Evolutionary conservation across 192 early-diverging fungal species (phyloP).

Genomic region (Coemansia sp.): DNA sequence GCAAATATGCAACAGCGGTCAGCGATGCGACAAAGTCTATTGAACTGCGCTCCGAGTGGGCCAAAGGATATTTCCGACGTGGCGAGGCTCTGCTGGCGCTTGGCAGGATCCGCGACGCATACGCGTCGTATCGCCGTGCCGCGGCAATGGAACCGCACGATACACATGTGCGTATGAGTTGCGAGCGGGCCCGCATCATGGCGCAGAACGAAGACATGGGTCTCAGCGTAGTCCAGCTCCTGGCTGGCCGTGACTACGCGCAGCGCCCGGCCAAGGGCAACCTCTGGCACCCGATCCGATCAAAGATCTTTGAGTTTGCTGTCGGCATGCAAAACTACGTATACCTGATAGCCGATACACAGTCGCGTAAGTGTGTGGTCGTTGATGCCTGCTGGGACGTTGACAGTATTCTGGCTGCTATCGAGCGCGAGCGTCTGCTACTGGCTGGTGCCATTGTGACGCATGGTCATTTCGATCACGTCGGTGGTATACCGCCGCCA

Average conservation of each 20-base stretch:
- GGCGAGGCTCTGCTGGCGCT: conserved; percentile 63
- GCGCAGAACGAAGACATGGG: conserved; percentile 63
- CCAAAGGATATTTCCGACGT: conserved; percentile 66
- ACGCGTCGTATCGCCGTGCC: conserved; percentile 50
- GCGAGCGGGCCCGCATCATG: conserved; percentile 60
- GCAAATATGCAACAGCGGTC: conserved; percentile 40
- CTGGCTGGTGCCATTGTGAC: conserved; percentile 78
- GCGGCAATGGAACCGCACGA: conserved; percentile 57
- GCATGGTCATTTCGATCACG: conserved; percentile 87
- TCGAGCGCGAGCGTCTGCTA: conserved; percentile 63
- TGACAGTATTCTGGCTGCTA: conserved; percentile 72
- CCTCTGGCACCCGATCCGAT: conserved; percentile 68
- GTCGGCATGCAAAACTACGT: conserved; percentile 83
- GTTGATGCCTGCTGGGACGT: conserved; percentile 96
- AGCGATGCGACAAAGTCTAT: conserved; percentile 36
- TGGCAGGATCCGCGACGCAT: conserved; percentile 56
- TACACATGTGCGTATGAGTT: conserved; percentile 54
- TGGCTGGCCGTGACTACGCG: conserved; percentile 75
- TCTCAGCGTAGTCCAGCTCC: conserved; percentile 67
- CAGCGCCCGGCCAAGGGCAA: conserved; percentile 45
- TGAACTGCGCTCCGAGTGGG: conserved; percentile 41
- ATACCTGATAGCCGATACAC: conserved; percentile 75
- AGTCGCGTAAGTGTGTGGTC: conserved; percentile 72
- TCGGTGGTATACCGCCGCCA: conserved; percentile 84
- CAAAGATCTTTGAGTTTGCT: conserved; percentile 76